Conservation (phyloP, 208 protist genomes). For the Trypanosoma melophagium region DNA sequence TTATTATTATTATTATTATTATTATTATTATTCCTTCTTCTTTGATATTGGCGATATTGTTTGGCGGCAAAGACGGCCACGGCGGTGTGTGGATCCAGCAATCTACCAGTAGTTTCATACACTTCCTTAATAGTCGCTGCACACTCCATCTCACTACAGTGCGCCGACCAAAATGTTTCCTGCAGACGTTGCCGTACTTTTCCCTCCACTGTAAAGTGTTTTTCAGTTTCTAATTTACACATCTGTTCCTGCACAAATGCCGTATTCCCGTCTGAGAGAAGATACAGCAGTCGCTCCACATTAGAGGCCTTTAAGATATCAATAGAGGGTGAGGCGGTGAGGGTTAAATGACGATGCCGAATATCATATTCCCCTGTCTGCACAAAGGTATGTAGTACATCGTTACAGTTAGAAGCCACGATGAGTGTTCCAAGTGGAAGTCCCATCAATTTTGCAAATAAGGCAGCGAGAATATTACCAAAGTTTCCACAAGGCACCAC, state of each 20-base stretch:
- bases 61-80: conserved; percentile 75
- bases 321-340: conserved; percentile 82
- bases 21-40: conserved; percentile 13
- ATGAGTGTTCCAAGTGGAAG: conserved; percentile 90
- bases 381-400: conserved; percentile 94
- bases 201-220: conserved; percentile 55
- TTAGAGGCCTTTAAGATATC: conserved; percentile 95
- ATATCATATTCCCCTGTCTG: conserved; percentile 84
- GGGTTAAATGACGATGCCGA: conserved; percentile 41
- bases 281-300: conserved; percentile 95
- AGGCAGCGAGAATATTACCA: conserved; percentile 94
- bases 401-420: conserved; percentile 94
- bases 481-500: conserved; percentile 97
- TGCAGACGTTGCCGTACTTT: conserved; percentile 52
- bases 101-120: conserved; percentile 48
- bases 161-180: conserved; percentile 56
- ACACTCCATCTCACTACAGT: conserved; percentile 79
- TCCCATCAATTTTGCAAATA: conserved; percentile 91
- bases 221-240: conserved; percentile 56
- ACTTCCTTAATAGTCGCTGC: conserved; percentile 70
- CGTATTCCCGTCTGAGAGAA: conserved; percentile 80
- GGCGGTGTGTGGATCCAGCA: conserved; percentile 88
- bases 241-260: conserved; percentile 58
- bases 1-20: not conserved
- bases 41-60: conserved; percentile 47